Evolutionary conservation across 805 yeast species (phyloP).

Genomic region (Wickerhamiella siamensis): DNA sequence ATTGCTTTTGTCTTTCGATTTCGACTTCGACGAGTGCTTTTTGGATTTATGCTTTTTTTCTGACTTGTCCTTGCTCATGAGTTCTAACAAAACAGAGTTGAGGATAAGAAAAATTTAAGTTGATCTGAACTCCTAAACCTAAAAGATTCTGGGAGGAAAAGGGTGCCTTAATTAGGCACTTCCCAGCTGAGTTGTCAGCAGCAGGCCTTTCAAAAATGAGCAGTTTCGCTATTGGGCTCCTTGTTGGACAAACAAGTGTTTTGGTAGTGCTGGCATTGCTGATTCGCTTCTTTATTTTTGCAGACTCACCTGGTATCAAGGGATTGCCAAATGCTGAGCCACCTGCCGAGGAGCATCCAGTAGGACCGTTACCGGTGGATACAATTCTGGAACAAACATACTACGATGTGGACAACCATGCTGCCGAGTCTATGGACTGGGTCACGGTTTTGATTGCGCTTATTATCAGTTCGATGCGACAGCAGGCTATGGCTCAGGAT

Average conservation of each 20-base stretch:
- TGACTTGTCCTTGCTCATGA: no score
- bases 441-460: constrained; percentile 90
- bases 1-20: background rate
- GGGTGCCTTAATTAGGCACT: no score
- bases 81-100: no score
- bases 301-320: constrained; percentile 24
- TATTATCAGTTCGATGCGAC: constrained; percentile 68
- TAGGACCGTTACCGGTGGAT: constrained; percentile 17
- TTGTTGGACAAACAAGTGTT: constrained; percentile 30
- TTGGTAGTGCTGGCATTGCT: constrained; percentile 25
- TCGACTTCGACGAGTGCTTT: background rate
- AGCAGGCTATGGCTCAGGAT: constrained; percentile 77
- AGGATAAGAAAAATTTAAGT: no score
- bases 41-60: background rate
- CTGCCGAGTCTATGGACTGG: constrained; percentile 91
- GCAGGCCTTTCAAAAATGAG: constrained; percentile 9
- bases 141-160: no score
- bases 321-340: constrained; percentile 18
- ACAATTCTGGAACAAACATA: constrained; percentile 77
- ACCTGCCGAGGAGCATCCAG: constrained; percentile 18
- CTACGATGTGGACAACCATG: constrained; percentile 76
- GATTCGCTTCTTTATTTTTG: constrained; percentile 30
- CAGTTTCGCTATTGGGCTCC: constrained; percentile 25
- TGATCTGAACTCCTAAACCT: no score
- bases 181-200: no score